These are phyloP conservation scores for Zostera marina DNA, from an alignment of 116 monocot genomes.

Conservation along the genomic window DNA sequence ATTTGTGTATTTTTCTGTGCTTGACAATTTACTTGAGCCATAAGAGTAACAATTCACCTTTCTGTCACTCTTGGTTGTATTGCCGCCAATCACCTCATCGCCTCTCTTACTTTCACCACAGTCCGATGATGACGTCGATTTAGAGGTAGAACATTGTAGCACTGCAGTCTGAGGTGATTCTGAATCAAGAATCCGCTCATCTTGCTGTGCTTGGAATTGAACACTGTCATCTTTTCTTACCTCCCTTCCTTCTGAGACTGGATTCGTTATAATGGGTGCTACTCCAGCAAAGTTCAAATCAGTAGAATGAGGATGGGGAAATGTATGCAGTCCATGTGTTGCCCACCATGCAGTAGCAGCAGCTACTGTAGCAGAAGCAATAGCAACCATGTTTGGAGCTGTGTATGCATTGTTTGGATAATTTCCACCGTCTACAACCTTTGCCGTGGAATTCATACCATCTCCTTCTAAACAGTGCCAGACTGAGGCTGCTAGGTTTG, in stretches of 20 bases:
- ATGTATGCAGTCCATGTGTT: constrained; percentile 54
- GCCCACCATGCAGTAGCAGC: constrained; percentile 94
- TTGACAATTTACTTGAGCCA: constrained; percentile 67
- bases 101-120: constrained; percentile 26
- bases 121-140: constrained; percentile 25
- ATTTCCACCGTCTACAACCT: constrained; percentile 8
- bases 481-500: constrained; percentile 61
- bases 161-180: constrained; percentile 11
- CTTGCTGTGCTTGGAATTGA: constrained; percentile 9
- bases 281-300: constrained; percentile 25
- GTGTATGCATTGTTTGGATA: constrained; percentile 16
- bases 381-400: constrained; percentile 33
- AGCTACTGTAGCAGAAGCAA: constrained; percentile 66
- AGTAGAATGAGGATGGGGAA: constrained; percentile 28
- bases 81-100: constrained; percentile 7
- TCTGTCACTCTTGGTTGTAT: constrained; percentile 19
- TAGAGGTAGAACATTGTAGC: constrained; percentile 5
- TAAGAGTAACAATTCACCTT: constrained; percentile 54
- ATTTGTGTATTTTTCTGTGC: constrained; percentile 50
- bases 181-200: constrained; percentile 6
- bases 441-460: constrained; percentile 17
- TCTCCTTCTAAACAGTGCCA: constrained; percentile 35
- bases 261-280: constrained; percentile 6
- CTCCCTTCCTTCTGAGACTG: constrained; percentile 9
- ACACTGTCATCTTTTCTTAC: not conserved